Evolutionary conservation across 108 stramenopile species (phyloP).

Genomic region (Seminavis robusta): DNA sequence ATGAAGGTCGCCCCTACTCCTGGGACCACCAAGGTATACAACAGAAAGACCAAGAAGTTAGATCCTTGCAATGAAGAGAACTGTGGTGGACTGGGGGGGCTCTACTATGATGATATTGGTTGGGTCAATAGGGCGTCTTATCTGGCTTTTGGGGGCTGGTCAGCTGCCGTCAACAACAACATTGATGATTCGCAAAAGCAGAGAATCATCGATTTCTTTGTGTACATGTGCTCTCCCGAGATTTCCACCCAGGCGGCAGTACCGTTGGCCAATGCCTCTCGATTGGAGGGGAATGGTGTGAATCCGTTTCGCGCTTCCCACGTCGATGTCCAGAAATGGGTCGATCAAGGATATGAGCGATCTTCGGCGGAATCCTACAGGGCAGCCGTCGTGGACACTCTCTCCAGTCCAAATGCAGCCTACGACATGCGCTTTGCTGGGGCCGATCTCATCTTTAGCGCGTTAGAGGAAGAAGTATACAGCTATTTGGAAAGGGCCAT

Average conservation of each 20-base stretch:
- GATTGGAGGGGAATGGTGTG: slow-evolving; percentile 1
- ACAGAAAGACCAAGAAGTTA: slow-evolving; percentile 25
- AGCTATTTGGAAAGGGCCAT: no score
- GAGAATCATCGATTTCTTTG: no score
- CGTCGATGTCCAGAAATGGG: slow-evolving; percentile 19
- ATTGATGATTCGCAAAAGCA: no score
- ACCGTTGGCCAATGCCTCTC: slow-evolving; percentile 12
- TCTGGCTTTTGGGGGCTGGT: slow-evolving; percentile 32
- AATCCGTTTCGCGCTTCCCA: slow-evolving; percentile 32
- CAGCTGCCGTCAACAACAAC: no score
- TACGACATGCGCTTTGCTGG: slow-evolving; percentile 29
- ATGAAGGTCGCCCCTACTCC: slow-evolving; percentile 26
- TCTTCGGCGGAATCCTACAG: slow-evolving; percentile 11
- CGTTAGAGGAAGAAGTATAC: no score
- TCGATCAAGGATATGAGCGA: slow-evolving; percentile 15
- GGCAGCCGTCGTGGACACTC: slow-evolving; percentile 8
- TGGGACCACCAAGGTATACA: slow-evolving; percentile 15
- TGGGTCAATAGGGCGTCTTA: slow-evolving; percentile 35
- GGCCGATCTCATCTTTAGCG: slow-evolving; percentile 19
- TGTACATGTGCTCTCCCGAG: slow-evolving; percentile 17
- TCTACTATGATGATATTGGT: slow-evolving; percentile 17
- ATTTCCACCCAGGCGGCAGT: slow-evolving; percentile 2
- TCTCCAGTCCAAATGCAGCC: slow-evolving; percentile 20
- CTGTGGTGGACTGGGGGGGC: slow-evolving; percentile 14
- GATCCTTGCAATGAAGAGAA: slow-evolving; percentile 15